Percentiles rank a stretch among this genome's conserved stretches.
These are phyloP conservation scores for Macrolepiota fuliginosa DNA, from an alignment of 768 basidiomycete species.

Conservation along the genomic window DNA sequence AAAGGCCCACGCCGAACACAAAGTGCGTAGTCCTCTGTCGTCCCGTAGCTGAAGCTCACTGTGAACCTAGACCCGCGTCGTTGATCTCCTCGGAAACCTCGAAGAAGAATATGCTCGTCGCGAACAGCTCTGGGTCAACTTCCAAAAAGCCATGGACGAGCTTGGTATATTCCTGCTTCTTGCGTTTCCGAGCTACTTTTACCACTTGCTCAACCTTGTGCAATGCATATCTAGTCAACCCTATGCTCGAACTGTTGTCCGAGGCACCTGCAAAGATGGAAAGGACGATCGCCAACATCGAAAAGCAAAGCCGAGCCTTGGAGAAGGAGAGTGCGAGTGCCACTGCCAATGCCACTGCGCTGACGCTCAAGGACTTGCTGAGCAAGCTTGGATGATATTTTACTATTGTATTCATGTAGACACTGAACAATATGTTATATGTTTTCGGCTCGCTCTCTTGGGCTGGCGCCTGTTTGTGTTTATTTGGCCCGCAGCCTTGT, in stretches of 20 bases:
- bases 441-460: constrained; percentile 5
- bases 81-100: constrained; percentile 41
- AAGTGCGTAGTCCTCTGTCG: constrained; percentile 34
- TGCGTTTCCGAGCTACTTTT: background rate
- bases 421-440: background rate
- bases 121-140: constrained; percentile 47
- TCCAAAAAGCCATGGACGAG: constrained; percentile 41
- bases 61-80: constrained; percentile 38
- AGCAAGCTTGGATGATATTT: constrained; percentile 18
- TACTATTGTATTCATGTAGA: background rate
- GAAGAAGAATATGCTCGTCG: constrained; percentile 46
- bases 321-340: constrained; percentile 30
- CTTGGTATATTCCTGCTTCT: constrained; percentile 37
- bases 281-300: constrained; percentile 45
- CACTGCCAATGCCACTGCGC: constrained; percentile 19
- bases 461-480: background rate
- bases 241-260: constrained; percentile 37
- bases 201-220: constrained; percentile 7
- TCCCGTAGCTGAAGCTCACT: background rate
- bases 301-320: constrained; percentile 49
- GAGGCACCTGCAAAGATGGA: constrained; percentile 52
- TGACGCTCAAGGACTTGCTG: constrained; percentile 29
- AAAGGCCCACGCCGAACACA: constrained; percentile 33
- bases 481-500: constrained; percentile 4
- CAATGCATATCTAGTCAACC: constrained; percentile 36